Evolutionary conservation across 2,329 filamentous ascomycete species (phyloP).

Genomic region (Paecilomyces formosus): DNA sequence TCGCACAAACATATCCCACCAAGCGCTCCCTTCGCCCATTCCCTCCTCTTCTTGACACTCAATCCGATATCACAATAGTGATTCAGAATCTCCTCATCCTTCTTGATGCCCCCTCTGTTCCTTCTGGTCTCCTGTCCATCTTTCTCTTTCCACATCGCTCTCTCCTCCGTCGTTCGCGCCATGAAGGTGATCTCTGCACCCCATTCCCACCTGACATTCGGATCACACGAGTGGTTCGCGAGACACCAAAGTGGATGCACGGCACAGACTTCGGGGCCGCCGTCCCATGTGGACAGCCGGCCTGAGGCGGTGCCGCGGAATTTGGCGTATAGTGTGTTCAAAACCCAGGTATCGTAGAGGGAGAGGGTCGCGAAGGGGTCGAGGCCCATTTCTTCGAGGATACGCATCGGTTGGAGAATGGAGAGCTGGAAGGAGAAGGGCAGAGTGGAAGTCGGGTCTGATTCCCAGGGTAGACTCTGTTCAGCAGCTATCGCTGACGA

Average conservation of each 20-base stretch:
- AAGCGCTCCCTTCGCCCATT: slow-evolving; percentile 81
- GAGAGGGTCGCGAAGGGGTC: slow-evolving; percentile 47
- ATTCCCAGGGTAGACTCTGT: neutral
- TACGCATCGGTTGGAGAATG: slow-evolving; percentile 51
- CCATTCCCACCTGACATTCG: slow-evolving; percentile 94
- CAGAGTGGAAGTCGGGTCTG: slow-evolving; percentile 36
- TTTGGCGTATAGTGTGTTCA: slow-evolving; percentile 89
- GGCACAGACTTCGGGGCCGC: slow-evolving; percentile 81
- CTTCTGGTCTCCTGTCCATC: slow-evolving; percentile 24
- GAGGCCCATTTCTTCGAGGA: slow-evolving; percentile 57
- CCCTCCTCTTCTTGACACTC: slow-evolving; percentile 69
- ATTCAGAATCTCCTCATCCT: slow-evolving; percentile 79
- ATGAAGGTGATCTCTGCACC: slow-evolving; percentile 42
- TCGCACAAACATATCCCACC: slow-evolving; percentile 84
- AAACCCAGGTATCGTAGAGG: slow-evolving; percentile 49
- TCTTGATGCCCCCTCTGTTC: slow-evolving; percentile 54
- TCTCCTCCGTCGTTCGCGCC: slow-evolving; percentile 24
- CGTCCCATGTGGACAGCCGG: slow-evolving; percentile 65
- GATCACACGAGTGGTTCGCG: slow-evolving; percentile 92
- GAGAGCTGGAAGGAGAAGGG: slow-evolving; percentile 56
- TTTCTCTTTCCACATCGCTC: slow-evolving; percentile 29
- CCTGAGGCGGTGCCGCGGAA: slow-evolving; percentile 90
- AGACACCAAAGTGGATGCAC: slow-evolving; percentile 96
- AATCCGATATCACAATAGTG: slow-evolving; percentile 89
- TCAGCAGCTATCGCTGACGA: neutral